Base-by-base conservation (phyloP, 257 asterid genomes). In the Forsythia suspensa region DNA sequence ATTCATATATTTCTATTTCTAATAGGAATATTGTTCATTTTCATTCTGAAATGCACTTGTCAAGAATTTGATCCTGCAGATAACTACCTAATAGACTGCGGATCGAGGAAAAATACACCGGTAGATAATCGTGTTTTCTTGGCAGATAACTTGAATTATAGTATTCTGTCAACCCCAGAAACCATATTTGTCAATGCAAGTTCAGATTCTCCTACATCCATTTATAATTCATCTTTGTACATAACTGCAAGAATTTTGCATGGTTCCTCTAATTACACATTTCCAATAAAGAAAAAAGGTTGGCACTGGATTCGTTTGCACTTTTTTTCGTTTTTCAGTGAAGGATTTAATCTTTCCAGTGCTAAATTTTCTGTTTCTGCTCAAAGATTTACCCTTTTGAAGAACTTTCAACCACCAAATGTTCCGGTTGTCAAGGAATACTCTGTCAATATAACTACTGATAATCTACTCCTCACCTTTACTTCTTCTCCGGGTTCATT, bases 241-340 rank as follows among this genome's bases (percentile, higher is more conserved):
- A 79, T 84, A 9, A 87, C 97, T 3, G 93, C 97, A 8, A 86
- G 97, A 75, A 78, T 91, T 11, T 91, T 91, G 67, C 86, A 44
- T 29, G 80, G 86, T 8, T 82, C 90, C 0, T 86, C 97, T n/a
- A 88, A 73, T 80, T 91, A 86, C 29, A 91, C 91, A 0, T 90
- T 91, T 65, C 71, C 95, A 40, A 83, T 91, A 39, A 72, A 36
- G n/a, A 88, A 80, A 43, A 11, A 71, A 2, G 97, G 93, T 0
- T 73, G 97, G 82, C 91, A 87, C 76, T 91, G 91, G 92, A 88
- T 91, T 79, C 89, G 97, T 51, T 81, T 91, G 39, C 93, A 82
- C 66, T 89, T 89, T 12, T 85, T 52, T 69, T 88, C 91, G 11
- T 89, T 91, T 59, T 79, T n/a, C 12, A 86, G 80, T 40, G 83